Percentiles rank a stretch among this genome's conserved stretches.
phyloP scores from a whole-genome alignment of 1,139 yeast species.

The Magnusiomyces tetraspermus region DNA sequence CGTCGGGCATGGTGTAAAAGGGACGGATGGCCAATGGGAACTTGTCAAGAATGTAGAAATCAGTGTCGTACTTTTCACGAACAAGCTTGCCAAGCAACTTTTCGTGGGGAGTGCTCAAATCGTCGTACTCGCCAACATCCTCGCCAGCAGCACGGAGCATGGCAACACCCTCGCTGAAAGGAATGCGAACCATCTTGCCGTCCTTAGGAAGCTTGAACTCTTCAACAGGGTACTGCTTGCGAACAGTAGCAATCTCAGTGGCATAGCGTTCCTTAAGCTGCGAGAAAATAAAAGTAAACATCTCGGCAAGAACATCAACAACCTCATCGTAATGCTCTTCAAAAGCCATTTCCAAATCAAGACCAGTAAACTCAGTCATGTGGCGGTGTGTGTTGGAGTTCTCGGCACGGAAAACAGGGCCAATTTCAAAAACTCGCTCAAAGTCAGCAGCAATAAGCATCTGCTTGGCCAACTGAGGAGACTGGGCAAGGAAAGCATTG shows the following conservation, averaged over 20 bases:
- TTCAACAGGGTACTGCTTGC: constrained; percentile 95
- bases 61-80: constrained; percentile 90
- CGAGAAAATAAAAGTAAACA: constrained; percentile 80
- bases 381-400: constrained; percentile 98
- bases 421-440: constrained; percentile 90
- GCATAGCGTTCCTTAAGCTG: constrained; percentile 72
- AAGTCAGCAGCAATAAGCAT: constrained; percentile 97
- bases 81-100: constrained; percentile 84
- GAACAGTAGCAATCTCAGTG: constrained; percentile 77
- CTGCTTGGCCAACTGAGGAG: constrained; percentile 96
- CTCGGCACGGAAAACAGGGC: constrained; percentile 98
- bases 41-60: constrained; percentile 93
- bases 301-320: constrained; percentile 68
- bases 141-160: constrained; percentile 73
- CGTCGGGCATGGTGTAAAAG: constrained; percentile 98
- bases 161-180: constrained; percentile 83
- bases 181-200: constrained; percentile 75
- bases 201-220: constrained; percentile 79
- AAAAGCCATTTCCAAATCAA: constrained; percentile 95
- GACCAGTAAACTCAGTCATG: constrained; percentile 96
- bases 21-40: constrained; percentile 97
- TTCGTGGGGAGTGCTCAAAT: constrained; percentile 89
- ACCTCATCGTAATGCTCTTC: constrained; percentile 98
- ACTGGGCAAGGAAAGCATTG: constrained; percentile 89
- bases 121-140: constrained; percentile 80